These are phyloP conservation scores for Physaria fendleri DNA, from an alignment of 345 rosid species.

Conservation along the genomic window DNA sequence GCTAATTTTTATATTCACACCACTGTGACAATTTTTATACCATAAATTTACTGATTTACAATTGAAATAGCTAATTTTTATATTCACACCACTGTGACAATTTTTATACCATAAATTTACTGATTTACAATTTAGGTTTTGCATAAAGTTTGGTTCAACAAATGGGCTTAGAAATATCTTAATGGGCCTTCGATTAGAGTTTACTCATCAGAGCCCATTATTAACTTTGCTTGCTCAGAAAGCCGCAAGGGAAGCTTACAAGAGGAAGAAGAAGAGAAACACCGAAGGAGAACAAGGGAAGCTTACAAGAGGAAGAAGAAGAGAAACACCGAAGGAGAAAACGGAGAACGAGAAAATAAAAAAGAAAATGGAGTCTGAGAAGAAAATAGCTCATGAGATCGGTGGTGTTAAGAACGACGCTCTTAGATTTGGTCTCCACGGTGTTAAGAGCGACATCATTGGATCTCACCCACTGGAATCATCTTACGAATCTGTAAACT, in stretches of 20 bases:
- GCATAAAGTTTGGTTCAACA: too few relatives aligned
- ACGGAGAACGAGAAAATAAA: neutral
- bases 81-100: constrained; percentile 22
- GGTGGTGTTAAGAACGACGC: constrained; percentile 65
- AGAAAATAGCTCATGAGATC: constrained; percentile 59
- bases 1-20: constrained; percentile 25
- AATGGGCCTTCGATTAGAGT: neutral
- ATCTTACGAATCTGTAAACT: constrained; percentile 59
- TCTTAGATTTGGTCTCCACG: constrained; percentile 76
- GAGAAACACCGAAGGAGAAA: neutral
- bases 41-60: neutral
- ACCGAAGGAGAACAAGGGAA: too few relatives aligned
- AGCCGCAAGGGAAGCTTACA: constrained; percentile 14
- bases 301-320: neutral
- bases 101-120: neutral
- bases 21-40: neutral
- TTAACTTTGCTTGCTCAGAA: constrained; percentile 20
- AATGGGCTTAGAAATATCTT: neutral
- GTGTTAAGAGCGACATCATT: constrained; percentile 71
- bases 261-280: too few relatives aligned
- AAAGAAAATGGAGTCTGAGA: constrained; percentile 48
- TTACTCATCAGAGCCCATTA: neutral
- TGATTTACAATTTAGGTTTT: neutral
- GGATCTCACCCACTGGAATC: constrained; percentile 87
- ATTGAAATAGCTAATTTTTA: constrained; percentile 23